Evolutionary conservation across 495 filamentous ascomycete species (phyloP).

Genomic region (Neurospora discreta): DNA sequence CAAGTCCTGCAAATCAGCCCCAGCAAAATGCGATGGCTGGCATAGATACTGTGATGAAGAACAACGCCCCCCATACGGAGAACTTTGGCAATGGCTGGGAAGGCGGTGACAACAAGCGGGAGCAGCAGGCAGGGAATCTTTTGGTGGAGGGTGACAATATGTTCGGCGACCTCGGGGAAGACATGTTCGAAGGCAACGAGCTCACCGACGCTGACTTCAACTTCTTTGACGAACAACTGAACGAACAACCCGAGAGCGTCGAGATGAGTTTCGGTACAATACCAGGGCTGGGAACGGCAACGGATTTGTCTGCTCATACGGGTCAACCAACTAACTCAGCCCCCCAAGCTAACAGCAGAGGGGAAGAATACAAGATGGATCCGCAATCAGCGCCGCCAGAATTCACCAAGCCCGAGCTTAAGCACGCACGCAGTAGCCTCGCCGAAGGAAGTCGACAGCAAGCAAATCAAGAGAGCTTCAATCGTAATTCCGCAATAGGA

Average conservation of each 20-base stretch:
- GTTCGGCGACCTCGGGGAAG: conserved; percentile 59
- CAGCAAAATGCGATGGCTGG: conserved; percentile 12
- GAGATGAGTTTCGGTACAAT: conserved; percentile 23
- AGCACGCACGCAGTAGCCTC: conserved; percentile 35
- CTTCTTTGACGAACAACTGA: conserved; percentile 70
- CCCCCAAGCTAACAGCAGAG: not conserved
- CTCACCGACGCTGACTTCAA: conserved; percentile 85
- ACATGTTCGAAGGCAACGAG: conserved; percentile 70
- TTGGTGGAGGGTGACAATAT: conserved; percentile 48
- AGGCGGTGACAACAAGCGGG: conserved; percentile 23
- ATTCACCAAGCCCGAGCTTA: conserved; percentile 39
- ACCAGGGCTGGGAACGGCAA: conserved; percentile 4
- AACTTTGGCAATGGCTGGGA: conserved; percentile 25
- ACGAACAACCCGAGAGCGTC: conserved; percentile 35
- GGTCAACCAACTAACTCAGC: conserved; percentile 4
- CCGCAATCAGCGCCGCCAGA: conserved; percentile 13
- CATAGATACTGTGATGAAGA: conserved; percentile 15
- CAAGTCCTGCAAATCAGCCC: conserved; percentile 35
- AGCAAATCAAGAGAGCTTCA: conserved; percentile 18
- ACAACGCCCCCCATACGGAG: conserved; percentile 8
- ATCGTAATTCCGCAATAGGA: conserved; percentile 16
- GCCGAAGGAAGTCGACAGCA: conserved; percentile 20
- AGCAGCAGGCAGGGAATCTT: conserved; percentile 26
- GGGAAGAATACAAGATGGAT: conserved; percentile 1
- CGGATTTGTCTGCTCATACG: conserved; percentile 5